Conservation (phyloP, 805 yeast genomes). For the Kuraishia hungarica region DNA sequence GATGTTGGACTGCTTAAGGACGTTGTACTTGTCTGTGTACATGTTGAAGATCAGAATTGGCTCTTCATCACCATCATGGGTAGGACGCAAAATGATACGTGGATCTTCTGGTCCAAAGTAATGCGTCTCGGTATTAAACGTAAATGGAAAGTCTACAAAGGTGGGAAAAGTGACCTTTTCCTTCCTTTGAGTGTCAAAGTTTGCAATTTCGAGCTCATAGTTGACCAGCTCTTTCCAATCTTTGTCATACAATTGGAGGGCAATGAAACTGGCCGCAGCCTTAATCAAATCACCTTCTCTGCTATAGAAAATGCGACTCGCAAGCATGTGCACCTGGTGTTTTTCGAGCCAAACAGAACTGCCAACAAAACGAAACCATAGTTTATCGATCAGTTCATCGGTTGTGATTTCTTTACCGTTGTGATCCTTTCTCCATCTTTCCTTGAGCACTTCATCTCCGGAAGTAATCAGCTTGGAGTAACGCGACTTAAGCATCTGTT, state of each 20-base stretch:
- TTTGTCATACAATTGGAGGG: constrained; percentile 26
- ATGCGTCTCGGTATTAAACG: not conserved
- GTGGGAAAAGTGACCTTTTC: constrained; percentile 3
- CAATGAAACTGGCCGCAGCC: constrained; percentile 4
- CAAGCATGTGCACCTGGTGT: constrained; percentile 33
- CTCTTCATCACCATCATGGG: constrained; percentile 24
- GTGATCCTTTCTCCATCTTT: not conserved
- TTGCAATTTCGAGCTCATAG: not conserved
- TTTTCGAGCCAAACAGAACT: constrained; percentile 29
- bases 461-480: not conserved
- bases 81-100: constrained; percentile 18
- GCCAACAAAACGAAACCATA: constrained; percentile 5
- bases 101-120: constrained; percentile 34
- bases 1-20: constrained; percentile 15
- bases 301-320: constrained; percentile 26
- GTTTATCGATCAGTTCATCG: constrained; percentile 2
- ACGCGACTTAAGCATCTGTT: constrained; percentile 1
- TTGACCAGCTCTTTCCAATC: constrained; percentile 26
- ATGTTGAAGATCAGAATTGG: constrained; percentile 31
- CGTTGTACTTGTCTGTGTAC: constrained; percentile 5
- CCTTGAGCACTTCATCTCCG: not conserved
- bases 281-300: constrained; percentile 2
- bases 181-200: constrained; percentile 1
- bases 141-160: constrained; percentile 2
- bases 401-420: constrained; percentile 1